Evolutionary conservation across 169 alveolate species (phyloP).

Genomic region (Cryptosporidium parvum): DNA sequence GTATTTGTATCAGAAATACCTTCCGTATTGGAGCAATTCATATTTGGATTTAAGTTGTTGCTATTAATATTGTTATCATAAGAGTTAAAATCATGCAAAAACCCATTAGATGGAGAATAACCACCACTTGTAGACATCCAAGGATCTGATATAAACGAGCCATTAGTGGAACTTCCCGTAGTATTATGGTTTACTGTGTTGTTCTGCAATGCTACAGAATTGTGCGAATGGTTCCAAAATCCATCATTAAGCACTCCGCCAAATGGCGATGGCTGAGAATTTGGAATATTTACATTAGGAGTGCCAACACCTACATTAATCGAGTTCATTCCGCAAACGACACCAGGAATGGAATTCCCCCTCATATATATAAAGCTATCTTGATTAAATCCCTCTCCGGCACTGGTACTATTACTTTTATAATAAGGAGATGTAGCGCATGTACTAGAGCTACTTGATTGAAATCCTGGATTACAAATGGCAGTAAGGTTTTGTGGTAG

Average conservation of each 20-base stretch:
- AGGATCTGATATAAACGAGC: slow-evolving; percentile 73
- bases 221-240: slow-evolving; percentile 64
- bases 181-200: slow-evolving; percentile 17
- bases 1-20: background rate
- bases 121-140: slow-evolving; percentile 72
- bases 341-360: slow-evolving; percentile 53
- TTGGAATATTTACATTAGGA: slow-evolving; percentile 4
- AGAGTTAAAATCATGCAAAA: slow-evolving; percentile 54
- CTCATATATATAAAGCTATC: slow-evolving; percentile 65
- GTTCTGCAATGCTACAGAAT: slow-evolving; percentile 24
- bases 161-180: slow-evolving; percentile 60
- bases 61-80: slow-evolving; percentile 37
- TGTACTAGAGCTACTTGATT: slow-evolving; percentile 56
- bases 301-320: slow-evolving; percentile 35
- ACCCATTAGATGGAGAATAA: slow-evolving; percentile 71
- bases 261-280: slow-evolving; percentile 49
- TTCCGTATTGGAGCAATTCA: slow-evolving; percentile 6
- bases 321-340: slow-evolving; percentile 7
- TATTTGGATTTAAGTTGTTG: slow-evolving; percentile 22
- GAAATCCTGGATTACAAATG: slow-evolving; percentile 73
- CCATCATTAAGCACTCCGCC: slow-evolving; percentile 53
- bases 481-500: slow-evolving; percentile 74
- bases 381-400: slow-evolving; percentile 60
- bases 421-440: slow-evolving; percentile 72
- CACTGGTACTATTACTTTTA: slow-evolving; percentile 48